phyloP scores from a whole-genome alignment of 1,284 basidiomycete species.

The Irpex sp. region DNA sequence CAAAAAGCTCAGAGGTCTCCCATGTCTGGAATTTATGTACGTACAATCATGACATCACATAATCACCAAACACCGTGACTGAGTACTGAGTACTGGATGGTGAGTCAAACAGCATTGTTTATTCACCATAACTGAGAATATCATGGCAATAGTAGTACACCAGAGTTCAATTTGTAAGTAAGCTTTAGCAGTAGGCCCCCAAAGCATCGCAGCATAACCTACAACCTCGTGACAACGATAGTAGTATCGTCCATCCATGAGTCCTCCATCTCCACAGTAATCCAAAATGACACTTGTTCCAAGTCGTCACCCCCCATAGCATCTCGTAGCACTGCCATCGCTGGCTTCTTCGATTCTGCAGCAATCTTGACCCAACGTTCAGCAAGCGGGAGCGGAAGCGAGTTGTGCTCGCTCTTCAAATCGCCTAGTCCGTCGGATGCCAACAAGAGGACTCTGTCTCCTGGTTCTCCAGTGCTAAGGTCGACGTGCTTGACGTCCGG shows the following conservation, averaged over 20 bases:
- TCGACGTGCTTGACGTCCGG: slow-evolving; percentile 45
- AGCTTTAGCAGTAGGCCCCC: too few relatives aligned
- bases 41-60: too few relatives aligned
- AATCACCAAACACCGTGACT: too few relatives aligned
- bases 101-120: too few relatives aligned
- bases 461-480: slow-evolving; percentile 9
- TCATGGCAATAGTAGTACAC: too few relatives aligned
- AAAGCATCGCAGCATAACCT: background rate
- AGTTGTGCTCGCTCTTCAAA: slow-evolving; percentile 23
- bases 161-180: background rate
- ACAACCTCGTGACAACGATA: slow-evolving; percentile 43
- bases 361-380: slow-evolving; percentile 46
- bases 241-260: slow-evolving; percentile 72
- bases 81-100: too few relatives aligned
- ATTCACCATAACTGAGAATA: too few relatives aligned
- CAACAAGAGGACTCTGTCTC: slow-evolving; percentile 52
- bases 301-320: slow-evolving; percentile 56
- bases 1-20: too few relatives aligned
- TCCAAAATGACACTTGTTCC: slow-evolving; percentile 49
- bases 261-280: slow-evolving; percentile 63
- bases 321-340: slow-evolving; percentile 51
- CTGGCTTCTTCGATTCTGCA: slow-evolving; percentile 40
- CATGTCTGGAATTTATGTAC: too few relatives aligned
- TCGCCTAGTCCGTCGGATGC: slow-evolving; percentile 68
- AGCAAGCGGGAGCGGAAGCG: slow-evolving; percentile 41